Evolutionary conservation across 139 green algal species (phyloP), one percentile per base, ranked within the genome.

Genomic region (Chlorella sp.): DNA sequence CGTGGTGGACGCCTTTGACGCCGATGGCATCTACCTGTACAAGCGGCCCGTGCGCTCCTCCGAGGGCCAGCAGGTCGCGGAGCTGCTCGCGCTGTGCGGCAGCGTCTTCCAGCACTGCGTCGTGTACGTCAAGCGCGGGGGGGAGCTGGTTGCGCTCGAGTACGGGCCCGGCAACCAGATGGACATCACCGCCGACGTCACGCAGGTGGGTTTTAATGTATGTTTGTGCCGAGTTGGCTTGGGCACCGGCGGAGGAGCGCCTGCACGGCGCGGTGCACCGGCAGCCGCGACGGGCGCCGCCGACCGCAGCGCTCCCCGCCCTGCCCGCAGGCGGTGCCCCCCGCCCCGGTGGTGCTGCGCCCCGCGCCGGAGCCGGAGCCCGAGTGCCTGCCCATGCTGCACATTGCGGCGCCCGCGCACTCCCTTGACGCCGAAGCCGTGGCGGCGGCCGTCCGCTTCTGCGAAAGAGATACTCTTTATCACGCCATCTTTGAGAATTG

Each of bases 401-500:
- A 86, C 56, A 67, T 88, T 3, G 53, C 25, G 3, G 45, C 61
- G 14, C 51, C 58, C 11, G 31, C 50, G 9, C 50, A 67, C 42
- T 27, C 58, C 2, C 53, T 82, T 64, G 59, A 82, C 1, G 56
- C 62, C 21, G 43, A 43, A 1, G 41, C 73, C 23, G 80, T 88
- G 56, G 5, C 41, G 11, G 6, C 19, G 25, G 19, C 53, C 53
- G 8, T 62, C 53, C 31, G 8, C 31, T n/a, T n/a, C 19, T 62
- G 53, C 41, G 19, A 15, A 25, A 64, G 3, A 17, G 29, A 64
- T 27, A 66, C 58, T 3, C 46, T 43, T 2, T 89, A 89, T 73
- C 72, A 89, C 31, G 84, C 75, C 3, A 17, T 89, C 8, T 27
- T 21, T 19, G 79, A 79, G 45, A 89, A 89, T 59, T 89, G 84